Base-by-base conservation (phyloP, 2,329 filamentous ascomycete genomes). In the Clarireedia hainanense region DNA sequence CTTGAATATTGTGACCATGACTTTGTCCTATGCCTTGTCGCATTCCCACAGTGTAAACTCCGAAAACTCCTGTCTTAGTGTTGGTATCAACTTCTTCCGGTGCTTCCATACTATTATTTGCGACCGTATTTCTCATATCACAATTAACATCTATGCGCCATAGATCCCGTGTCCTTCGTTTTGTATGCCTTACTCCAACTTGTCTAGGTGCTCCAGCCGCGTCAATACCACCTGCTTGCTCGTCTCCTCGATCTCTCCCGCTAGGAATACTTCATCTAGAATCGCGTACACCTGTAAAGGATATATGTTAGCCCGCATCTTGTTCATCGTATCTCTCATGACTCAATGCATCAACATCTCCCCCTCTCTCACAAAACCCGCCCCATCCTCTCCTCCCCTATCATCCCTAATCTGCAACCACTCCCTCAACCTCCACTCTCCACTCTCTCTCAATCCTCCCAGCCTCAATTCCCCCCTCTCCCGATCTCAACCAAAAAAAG, bases 181-280 rank as follows among this genome's bases (percentile, higher is more conserved):
- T 9, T 14, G 3, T n/a, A 9, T 24, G 23, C 14, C 20, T 52
- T 57, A 97, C 72, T 99, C 94, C 69, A 99, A 74, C 73, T 97
- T 97, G 70, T 99, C 94, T 71, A 99, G 72, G 76, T 99, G 94
- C 69, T 97, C 94, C 72, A 99, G 70, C 65, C 94, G 76, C 53
- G 94, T 97, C 68, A 99, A 75, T 17, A 99, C 94, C 34, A 97
- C 94, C 74, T 97, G 92, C 74, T 97, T 99, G 71, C 90, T 96
- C 60, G 92, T 97, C 80, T 99, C 94, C 74, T 99, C 91, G 59
- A 99, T 96, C 79, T 99, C 94, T 17, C 94, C 94, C 0, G 94
- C 94, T 59, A 99, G 75, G 71, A 99, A 99, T 20, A 99, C 94
- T 76, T 99, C 94, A 70, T 99, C 94, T 27, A 99, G 83, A 61